phyloP scores from a whole-genome alignment of 768 basidiomycete genomes.

The Psilocybe azurescens region DNA sequence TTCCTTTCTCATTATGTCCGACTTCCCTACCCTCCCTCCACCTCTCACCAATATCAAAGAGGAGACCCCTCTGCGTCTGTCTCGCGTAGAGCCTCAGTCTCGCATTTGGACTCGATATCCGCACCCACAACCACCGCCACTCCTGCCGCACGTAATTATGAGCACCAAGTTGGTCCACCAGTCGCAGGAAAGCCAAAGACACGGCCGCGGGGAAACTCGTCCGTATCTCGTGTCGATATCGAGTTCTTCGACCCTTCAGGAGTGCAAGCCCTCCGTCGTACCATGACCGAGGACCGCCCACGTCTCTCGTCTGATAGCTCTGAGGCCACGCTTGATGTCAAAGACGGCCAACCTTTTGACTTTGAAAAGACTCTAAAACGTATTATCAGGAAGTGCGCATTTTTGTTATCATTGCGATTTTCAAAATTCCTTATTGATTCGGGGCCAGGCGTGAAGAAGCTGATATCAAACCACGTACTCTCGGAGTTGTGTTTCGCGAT shows the following conservation, averaged over 20 bases:
- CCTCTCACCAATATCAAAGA: slow-evolving; percentile 20
- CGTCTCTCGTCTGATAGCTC: slow-evolving; percentile 27
- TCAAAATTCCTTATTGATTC: slow-evolving; percentile 14
- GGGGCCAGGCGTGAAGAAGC: slow-evolving; percentile 47
- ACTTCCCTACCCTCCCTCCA: slow-evolving; percentile 8
- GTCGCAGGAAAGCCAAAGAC: slow-evolving; percentile 16
- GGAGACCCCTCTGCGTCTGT: slow-evolving; percentile 23
- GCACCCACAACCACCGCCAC: background rate
- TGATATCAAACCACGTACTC: slow-evolving; percentile 52
- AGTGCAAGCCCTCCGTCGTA: slow-evolving; percentile 45
- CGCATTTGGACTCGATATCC: background rate
- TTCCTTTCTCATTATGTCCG: slow-evolving; percentile 26
- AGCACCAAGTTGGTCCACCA: slow-evolving; percentile 11
- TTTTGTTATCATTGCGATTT: background rate
- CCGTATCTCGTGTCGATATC: slow-evolving; percentile 45
- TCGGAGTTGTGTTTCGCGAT: slow-evolving; percentile 63
- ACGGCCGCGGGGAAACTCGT: slow-evolving; percentile 21
- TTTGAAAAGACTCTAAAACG: slow-evolving; percentile 39
- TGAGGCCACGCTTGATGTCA: slow-evolving; percentile 33
- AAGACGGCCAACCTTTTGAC: slow-evolving; percentile 37
- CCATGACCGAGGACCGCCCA: slow-evolving; percentile 30
- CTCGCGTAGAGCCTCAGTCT: slow-evolving; percentile 19
- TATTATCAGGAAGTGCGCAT: slow-evolving; percentile 36
- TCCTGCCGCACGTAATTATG: background rate
- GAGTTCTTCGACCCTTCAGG: slow-evolving; percentile 65